Base-by-base conservation (phyloP, 1,139 yeast genomes). In the Pichia terricola region DNA sequence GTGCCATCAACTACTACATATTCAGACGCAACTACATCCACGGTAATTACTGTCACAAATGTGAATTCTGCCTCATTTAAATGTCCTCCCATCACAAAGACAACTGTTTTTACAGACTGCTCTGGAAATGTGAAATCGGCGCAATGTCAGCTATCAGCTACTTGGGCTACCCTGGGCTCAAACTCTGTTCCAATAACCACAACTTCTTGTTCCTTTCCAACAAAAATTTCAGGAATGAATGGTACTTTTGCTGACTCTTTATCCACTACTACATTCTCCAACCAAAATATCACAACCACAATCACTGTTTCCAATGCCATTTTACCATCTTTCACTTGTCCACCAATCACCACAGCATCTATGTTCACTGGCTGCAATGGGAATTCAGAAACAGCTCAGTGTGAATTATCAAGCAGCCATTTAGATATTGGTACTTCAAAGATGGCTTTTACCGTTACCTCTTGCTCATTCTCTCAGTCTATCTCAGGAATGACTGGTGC, bases 101-200 rank as follows among this genome's bases (percentile, higher is more conserved):
- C 26, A 38, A 44, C 45, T 8, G 22, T 48, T 34, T 45, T 52
- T 3, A 54, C 58, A 22, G 49, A 48, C 36, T 49, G 49, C 34
- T 53, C 53, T 11, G 38, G 49, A 34, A 34, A 16, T 16, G 11
- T 7, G 8, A 7, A n/a, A 7, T 7, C 35, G 7, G 35, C 35
- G 25, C 25, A 11, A 22, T 34, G 35, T 34, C 11, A 30, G 10
- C 8, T 30, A 30, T 30, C 33, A 5, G 45, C 45, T 3, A 25
- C 37, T 4, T 40, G 47, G 27, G n/a, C 38, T 3, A 32, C 41
- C 22, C 44, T 40, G 26, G 40, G 37, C 9, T 37, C 32, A n/a
- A 54, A 52, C 10, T 52, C 49, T 37, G 50, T 45, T 28, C 49
- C 35, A 10, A 31, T 47, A 6, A 35, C 36, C 8, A 43, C 49